These are phyloP conservation scores for Naematelia aurantialba DNA, from an alignment of 768 basidiomycete species.

Conservation along the genomic window DNA sequence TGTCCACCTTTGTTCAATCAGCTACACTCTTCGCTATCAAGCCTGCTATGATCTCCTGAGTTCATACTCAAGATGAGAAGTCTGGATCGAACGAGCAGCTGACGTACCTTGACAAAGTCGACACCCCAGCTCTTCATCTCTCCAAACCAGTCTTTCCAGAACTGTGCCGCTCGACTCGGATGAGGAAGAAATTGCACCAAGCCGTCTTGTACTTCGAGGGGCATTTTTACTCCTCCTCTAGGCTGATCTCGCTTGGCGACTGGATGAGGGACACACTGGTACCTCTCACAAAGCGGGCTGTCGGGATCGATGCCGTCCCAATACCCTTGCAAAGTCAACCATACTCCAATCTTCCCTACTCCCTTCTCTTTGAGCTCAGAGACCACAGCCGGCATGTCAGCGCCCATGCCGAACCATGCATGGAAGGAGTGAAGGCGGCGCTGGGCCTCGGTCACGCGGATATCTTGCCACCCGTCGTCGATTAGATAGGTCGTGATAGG, in stretches of 20 bases:
- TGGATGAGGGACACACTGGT: conserved; percentile 19
- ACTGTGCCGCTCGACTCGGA: conserved; percentile 23
- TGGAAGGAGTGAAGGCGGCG: conserved; percentile 16
- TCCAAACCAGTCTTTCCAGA: conserved; percentile 39
- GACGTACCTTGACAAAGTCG: conserved; percentile 33
- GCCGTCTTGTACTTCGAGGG: conserved; percentile 9
- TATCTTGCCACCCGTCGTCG: conserved; percentile 45
- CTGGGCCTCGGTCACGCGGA: conserved; percentile 1
- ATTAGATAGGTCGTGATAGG: conserved; percentile 38
- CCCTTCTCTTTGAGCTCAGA: conserved; percentile 14
- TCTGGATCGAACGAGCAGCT: no score
- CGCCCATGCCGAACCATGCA: conserved; percentile 18
- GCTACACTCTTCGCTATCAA: no score
- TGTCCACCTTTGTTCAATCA: conserved; percentile 28
- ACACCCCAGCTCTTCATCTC: conserved; percentile 25
- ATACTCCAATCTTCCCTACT: conserved; percentile 31
- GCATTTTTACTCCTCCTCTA: conserved; percentile 17
- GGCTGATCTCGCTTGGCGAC: conserved; percentile 11
- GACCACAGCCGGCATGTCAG: conserved; percentile 21
- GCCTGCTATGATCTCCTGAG: no score
- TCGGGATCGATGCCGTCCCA: conserved; percentile 31
- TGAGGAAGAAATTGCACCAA: conserved; percentile 25
- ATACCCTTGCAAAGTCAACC: conserved; percentile 41
- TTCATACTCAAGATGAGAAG: neutral
- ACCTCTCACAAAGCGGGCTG: conserved; percentile 18